A percentile compares a stretch with the other conserved stretches of the same genome.
phyloP scores from a whole-genome alignment of 805 yeast species.

The Torulaspora maleeae region DNA sequence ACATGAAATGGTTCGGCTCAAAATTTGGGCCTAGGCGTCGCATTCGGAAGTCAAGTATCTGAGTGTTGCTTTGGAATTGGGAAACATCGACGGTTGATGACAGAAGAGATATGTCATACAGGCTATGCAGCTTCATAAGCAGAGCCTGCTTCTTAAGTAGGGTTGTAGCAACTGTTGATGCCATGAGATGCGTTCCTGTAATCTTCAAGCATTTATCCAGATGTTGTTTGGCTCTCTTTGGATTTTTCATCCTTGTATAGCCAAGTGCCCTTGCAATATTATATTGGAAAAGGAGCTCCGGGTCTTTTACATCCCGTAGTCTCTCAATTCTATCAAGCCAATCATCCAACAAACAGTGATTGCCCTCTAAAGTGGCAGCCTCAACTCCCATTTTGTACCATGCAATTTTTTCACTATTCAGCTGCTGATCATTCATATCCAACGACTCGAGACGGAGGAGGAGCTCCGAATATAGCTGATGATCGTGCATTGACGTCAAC shows the following conservation, averaged over 20 bases:
- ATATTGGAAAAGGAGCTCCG: slow-evolving; percentile 51
- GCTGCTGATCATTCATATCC: slow-evolving; percentile 36
- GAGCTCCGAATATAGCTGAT: slow-evolving; percentile 68
- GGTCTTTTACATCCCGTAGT: slow-evolving; percentile 43
- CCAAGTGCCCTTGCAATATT: slow-evolving; percentile 62
- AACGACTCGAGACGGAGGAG: slow-evolving; percentile 45
- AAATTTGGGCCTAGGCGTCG: slow-evolving; percentile 47
- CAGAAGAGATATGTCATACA: slow-evolving; percentile 51
- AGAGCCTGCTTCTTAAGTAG: slow-evolving; percentile 45
- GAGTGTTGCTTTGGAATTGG: slow-evolving; percentile 15
- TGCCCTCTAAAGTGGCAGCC: slow-evolving; percentile 66
- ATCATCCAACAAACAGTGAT: slow-evolving; percentile 42
- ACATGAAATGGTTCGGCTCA: slow-evolving; percentile 53
- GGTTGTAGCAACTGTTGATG: slow-evolving; percentile 47
- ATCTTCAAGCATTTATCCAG: slow-evolving; percentile 49
- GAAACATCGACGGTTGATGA: slow-evolving; percentile 21
- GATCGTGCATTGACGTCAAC: slow-evolving; percentile 66
- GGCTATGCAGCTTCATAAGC: slow-evolving; percentile 53
- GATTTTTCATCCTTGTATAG: slow-evolving; percentile 38
- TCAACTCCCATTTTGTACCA: slow-evolving; percentile 69
- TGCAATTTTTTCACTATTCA: slow-evolving; percentile 36
- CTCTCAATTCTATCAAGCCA: slow-evolving; percentile 58
- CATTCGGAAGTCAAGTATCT: slow-evolving; percentile 27
- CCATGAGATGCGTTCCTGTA: slow-evolving; percentile 56
- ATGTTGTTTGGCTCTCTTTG: slow-evolving; percentile 36